Base-by-base conservation (phyloP, 2,329 filamentous ascomycete genomes). In the Cladophialophora psammophila region DNA sequence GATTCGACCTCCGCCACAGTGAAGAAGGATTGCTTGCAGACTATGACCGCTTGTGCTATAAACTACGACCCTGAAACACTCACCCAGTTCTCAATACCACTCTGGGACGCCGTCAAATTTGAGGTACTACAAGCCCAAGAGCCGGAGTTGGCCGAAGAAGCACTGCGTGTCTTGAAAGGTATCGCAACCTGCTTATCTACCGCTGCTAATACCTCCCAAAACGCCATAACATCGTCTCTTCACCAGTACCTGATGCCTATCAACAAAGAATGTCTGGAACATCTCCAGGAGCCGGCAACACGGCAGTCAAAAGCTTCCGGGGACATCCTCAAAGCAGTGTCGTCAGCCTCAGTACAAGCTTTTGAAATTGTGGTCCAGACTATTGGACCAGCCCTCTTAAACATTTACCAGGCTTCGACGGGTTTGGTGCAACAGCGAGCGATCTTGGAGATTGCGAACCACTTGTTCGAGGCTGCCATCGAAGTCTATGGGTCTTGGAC, bases 71-170 rank as follows among this genome's bases (percentile, higher is more conserved):
- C 85, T 7, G 80, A 81, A 10, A 88, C 86, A 0, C 81, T 90
- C 34, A 86, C 87, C 7, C 83, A 85, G 10, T 89, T 89, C 72
- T 88, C 88, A 0, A 85, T 88, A 57, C 88, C 86, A 0, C 79
- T 91, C 2, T 91, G 88, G 88, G 88, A 90, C 71, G 84, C 87
- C 8, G 75, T 91, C 60, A 91, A 90, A 74, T 91, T 89, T 71
- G 88, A 91, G 72, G 85, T 91, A 10, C 79, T 91, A 13, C 89
- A 88, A 70, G 84, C 86, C 0, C 87, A 90, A 75, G 88, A 91
- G 72, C 87, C 90, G 63, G 86, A 90, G 59, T 78, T 91, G 8
- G 87, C 87, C 0, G 81, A 87, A 57, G 84, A 86, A 72, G 86
- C 88, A 6, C 76, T 90, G 15, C 78, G 81, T 26, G 84, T 83